Base-by-base conservation (phyloP, 257 asterid species). In the Ehretia macrophylla region DNA sequence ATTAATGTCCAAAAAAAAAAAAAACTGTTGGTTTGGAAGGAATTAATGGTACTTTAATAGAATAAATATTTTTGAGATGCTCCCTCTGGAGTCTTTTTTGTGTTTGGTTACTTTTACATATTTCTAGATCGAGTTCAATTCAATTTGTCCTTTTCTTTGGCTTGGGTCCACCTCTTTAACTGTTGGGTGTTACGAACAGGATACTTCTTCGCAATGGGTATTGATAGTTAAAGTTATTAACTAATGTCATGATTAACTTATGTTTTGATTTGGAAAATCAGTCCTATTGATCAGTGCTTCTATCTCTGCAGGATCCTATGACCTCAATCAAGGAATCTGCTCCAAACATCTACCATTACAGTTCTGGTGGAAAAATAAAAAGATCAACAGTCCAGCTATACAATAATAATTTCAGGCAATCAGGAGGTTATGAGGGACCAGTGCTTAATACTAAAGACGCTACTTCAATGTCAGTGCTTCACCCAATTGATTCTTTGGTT, bases 301-400 rank as follows among this genome's bases (percentile, higher is more conserved):
- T 66, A 53, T 10, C 2, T 42, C 14, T 42, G 48, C 86, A 88
- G 98, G 97, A 88, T 72, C 69, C 85, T 12, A 58, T 75, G 72
- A 53, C 74, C 18, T 69, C 77, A 46, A 65, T 38, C 57, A 54
- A 60, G 19, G 79, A 78, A 68, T 66, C 66, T 72, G 75, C 65
- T 70, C 70, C 80, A 37, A 68, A 64, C 39, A 70, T 65, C 57
- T 65, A 49, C 60, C 66, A 55, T 23, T 63, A 72, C 71, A 79
- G 88, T 60, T 84, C 93, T 66, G 98, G 98, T 51, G 96, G 81
- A 44, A 90, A 90, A 79, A 80, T 90, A 73, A 90, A 90, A 80
- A 83, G 88, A 78, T 81, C 99, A 47, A 70, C 70, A 51, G 74
- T n/a, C n/a, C n/a, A 79, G 55, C 81, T 60, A 42, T 69, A 70